Evolutionary conservation across 352 stramenopile genomes (phyloP).

Genomic region (Globisporangium radiosum): DNA sequence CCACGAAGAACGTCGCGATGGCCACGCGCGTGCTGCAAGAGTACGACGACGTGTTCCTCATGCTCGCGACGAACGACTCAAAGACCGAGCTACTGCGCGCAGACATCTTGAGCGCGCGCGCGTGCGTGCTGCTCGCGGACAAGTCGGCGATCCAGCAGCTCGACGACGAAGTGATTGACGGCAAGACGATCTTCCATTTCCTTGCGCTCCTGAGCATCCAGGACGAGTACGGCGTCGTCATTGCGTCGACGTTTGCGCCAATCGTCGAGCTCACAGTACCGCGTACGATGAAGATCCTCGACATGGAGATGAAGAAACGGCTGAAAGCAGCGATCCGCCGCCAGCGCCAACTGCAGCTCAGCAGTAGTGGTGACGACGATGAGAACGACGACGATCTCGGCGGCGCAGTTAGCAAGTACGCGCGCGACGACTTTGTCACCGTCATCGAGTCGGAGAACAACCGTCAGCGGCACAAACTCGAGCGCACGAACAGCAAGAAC

Average conservation of each 20-base stretch:
- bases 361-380: slow-evolving; percentile 5
- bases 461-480: slow-evolving; percentile 1
- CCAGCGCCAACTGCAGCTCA: slow-evolving; percentile 7
- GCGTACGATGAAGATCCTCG: slow-evolving; percentile 61
- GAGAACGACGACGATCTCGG: background rate
- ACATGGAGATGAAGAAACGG: slow-evolving; percentile 53
- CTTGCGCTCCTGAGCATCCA: slow-evolving; percentile 57
- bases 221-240: slow-evolving; percentile 36
- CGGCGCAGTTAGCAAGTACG: background rate
- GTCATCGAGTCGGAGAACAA: slow-evolving; percentile 6
- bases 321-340: slow-evolving; percentile 9
- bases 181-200: slow-evolving; percentile 61
- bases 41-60: slow-evolving; percentile 54
- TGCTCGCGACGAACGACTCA: slow-evolving; percentile 43
- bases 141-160: slow-evolving; percentile 45
- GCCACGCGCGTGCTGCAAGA: slow-evolving; percentile 23
- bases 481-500: slow-evolving; percentile 16
- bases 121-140: slow-evolving; percentile 56
- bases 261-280: slow-evolving; percentile 62
- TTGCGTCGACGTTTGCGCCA: slow-evolving; percentile 36
- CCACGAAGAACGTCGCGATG: slow-evolving; percentile 17
- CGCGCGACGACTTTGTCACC: slow-evolving; percentile 2
- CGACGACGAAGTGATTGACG: slow-evolving; percentile 53
- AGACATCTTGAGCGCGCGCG: slow-evolving; percentile 42
- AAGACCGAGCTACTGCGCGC: slow-evolving; percentile 48